phyloP scores from a whole-genome alignment of 1,139 yeast genomes.

The Kodamaea derodonti region DNA sequence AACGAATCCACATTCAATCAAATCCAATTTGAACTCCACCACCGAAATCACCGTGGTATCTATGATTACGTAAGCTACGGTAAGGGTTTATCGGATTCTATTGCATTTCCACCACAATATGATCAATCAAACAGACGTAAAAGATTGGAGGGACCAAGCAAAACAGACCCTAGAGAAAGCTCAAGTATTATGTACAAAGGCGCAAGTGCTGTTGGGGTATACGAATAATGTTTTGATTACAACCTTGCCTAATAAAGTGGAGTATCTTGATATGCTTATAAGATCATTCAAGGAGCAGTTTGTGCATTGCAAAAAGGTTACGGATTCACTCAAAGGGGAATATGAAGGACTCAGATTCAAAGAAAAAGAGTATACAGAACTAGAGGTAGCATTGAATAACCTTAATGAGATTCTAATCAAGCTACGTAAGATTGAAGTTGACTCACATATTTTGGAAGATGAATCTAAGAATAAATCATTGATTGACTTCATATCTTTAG shows the following conservation, averaged over 20 bases:
- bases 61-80: too few species aligned
- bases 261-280: constrained; percentile 14
- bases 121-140: constrained; percentile 6
- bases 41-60: too few species aligned
- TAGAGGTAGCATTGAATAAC: constrained; percentile 22
- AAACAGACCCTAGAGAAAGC: constrained; percentile 27
- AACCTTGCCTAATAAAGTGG: constrained; percentile 22
- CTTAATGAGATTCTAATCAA: constrained; percentile 25
- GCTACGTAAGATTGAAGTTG: constrained; percentile 26
- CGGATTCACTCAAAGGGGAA: constrained; percentile 13
- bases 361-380: constrained; percentile 10
- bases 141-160: constrained; percentile 30
- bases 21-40: too few species aligned
- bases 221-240: constrained; percentile 21
- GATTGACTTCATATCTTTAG: constrained; percentile 35
- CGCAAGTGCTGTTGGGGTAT: constrained; percentile 27
- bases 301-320: constrained; percentile 11
- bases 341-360: constrained; percentile 8
- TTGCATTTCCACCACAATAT: too few species aligned
- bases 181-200: constrained; percentile 29
- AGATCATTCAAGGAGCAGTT: constrained; percentile 20
- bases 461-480: constrained; percentile 9
- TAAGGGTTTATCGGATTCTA: too few species aligned
- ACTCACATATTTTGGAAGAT: constrained; percentile 20
- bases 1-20: too few species aligned